These are phyloP conservation scores for Ascochyta viciae-villosae DNA, from an alignment of 2,329 filamentous ascomycete species.

Conservation along the genomic window DNA sequence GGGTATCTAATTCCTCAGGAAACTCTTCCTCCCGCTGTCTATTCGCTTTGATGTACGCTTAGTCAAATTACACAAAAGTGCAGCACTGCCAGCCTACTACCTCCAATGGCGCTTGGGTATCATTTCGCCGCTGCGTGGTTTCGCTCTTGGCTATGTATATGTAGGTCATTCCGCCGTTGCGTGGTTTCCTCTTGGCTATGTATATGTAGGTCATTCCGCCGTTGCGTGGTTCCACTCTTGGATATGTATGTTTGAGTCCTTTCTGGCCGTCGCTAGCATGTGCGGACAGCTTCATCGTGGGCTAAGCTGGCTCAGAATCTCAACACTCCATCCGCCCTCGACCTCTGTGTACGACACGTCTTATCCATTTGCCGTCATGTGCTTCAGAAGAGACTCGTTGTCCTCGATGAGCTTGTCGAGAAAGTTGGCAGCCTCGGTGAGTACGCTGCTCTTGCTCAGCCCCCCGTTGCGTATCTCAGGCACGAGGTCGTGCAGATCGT, in stretches of 20 bases:
- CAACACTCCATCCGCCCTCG: too few species aligned
- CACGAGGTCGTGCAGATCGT: slow-evolving; percentile 78
- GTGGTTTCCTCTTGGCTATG: too few species aligned
- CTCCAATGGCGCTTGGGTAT: slow-evolving; percentile 5
- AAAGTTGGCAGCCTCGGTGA: slow-evolving; percentile 78
- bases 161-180: slow-evolving; percentile 5
- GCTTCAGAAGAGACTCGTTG: slow-evolving; percentile 55
- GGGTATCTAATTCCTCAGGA: slow-evolving; percentile 5
- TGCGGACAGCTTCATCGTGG: not conserved
- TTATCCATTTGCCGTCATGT: not conserved
- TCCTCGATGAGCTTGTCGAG: slow-evolving; percentile 74
- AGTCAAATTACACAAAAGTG: not conserved
- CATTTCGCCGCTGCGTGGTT: slow-evolving; percentile 7
- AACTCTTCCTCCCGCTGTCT: not conserved
- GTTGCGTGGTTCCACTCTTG: too few species aligned
- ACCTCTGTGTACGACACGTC: too few species aligned
- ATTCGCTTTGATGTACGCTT: too few species aligned
- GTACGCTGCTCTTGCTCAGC: slow-evolving; percentile 82
- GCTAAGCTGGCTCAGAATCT: too few species aligned
- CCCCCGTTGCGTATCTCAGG: slow-evolving; percentile 76
- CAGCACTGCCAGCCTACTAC: not conserved
- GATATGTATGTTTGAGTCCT: too few species aligned
- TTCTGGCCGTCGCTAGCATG: not conserved
- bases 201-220: not conserved
- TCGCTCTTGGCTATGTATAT: not conserved